These are phyloP conservation scores for Myriosclerotinia scirpicola DNA, from an alignment of 2,329 filamentous ascomycete species.

Conservation along the genomic window DNA sequence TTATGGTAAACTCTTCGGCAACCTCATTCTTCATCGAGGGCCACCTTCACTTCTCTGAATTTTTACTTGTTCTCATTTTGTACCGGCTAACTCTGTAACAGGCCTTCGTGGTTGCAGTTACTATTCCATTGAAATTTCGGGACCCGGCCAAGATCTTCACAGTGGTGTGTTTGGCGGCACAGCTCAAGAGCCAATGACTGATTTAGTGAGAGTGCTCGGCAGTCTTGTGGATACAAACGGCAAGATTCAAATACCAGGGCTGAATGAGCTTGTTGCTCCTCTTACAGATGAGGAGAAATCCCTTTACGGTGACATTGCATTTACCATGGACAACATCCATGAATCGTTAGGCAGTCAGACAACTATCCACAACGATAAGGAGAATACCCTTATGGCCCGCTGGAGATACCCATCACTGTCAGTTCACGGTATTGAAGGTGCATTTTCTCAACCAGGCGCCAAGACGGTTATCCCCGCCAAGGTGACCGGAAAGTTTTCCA, in stretches of 20 bases:
- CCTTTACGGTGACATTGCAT: slow-evolving; percentile 87
- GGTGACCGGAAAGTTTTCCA: slow-evolving; percentile 97
- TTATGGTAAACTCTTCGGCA: slow-evolving; percentile 55
- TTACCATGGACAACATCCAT: slow-evolving; percentile 94
- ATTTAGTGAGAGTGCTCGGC: slow-evolving; percentile 78
- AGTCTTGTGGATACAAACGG: slow-evolving; percentile 86
- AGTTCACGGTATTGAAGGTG: slow-evolving; percentile 91
- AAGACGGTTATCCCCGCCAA: slow-evolving; percentile 99
- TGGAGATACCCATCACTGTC: slow-evolving; percentile 96
- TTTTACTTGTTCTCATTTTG: not conserved
- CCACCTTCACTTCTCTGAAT: not conserved
- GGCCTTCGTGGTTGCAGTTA: slow-evolving; percentile 95
- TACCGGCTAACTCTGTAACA: slow-evolving; percentile 2
- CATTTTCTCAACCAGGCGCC: slow-evolving; percentile 87
- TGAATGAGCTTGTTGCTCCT: slow-evolving; percentile 89
- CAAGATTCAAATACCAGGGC: slow-evolving; percentile 91
- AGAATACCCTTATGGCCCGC: slow-evolving; percentile 88
- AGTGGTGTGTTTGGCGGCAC: slow-evolving; percentile 96
- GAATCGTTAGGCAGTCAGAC: slow-evolving; percentile 89
- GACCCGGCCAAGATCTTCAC: slow-evolving; percentile 91
- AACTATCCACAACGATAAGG: slow-evolving; percentile 83
- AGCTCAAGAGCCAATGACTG: slow-evolving; percentile 98
- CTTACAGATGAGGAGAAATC: slow-evolving; percentile 81
- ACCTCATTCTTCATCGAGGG: not conserved
- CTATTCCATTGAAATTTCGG: slow-evolving; percentile 88